Percentiles rank a stretch among this genome's conserved stretches.
These are phyloP conservation scores for Phragmites australis DNA, from an alignment of 176 grass and related monocot genomes.

Conservation along the genomic window DNA sequence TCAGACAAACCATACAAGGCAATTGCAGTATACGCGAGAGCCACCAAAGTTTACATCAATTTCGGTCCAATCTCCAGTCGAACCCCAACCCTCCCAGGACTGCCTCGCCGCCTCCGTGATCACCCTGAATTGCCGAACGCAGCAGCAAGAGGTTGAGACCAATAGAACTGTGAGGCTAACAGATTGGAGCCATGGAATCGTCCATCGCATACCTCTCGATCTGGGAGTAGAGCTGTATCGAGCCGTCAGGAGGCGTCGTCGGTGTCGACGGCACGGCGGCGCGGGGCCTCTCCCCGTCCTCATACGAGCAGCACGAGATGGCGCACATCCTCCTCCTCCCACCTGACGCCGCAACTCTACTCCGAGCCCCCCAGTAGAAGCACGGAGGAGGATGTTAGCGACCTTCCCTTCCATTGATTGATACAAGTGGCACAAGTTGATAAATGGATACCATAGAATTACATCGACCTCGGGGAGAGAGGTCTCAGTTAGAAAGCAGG, in stretches of 20 bases:
- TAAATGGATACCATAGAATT: too few species aligned
- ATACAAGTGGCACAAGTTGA: too few species aligned
- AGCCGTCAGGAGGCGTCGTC: constrained; percentile 41
- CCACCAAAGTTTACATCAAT: constrained; percentile 59
- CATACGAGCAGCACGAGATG: constrained; percentile 28
- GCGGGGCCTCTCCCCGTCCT: constrained; percentile 33
- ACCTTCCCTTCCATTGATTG: too few species aligned
- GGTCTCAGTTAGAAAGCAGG: too few species aligned
- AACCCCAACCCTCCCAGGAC: constrained; percentile 59
- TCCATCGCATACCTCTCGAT: constrained; percentile 67
- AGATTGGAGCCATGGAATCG: neutral
- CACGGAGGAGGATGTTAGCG: neutral
- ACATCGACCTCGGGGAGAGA: too few species aligned
- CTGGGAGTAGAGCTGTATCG: constrained; percentile 92
- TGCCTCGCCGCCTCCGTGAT: constrained; percentile 91
- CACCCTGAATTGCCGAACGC: constrained; percentile 51
- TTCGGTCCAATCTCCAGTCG: constrained; percentile 89
- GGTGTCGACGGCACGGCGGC: neutral
- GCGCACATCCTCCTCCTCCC: constrained; percentile 14
- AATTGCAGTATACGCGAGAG: neutral
- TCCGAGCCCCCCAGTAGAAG: neutral
- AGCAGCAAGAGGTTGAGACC: neutral
- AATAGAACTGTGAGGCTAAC: neutral
- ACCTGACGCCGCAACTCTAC: constrained; percentile 12
- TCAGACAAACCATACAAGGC: neutral